A percentile compares a stretch with the other conserved stretches of the same genome.
Evolutionary conservation across 495 filamentous ascomycete genomes (phyloP).

Genomic region (Neurospora sp.): DNA sequence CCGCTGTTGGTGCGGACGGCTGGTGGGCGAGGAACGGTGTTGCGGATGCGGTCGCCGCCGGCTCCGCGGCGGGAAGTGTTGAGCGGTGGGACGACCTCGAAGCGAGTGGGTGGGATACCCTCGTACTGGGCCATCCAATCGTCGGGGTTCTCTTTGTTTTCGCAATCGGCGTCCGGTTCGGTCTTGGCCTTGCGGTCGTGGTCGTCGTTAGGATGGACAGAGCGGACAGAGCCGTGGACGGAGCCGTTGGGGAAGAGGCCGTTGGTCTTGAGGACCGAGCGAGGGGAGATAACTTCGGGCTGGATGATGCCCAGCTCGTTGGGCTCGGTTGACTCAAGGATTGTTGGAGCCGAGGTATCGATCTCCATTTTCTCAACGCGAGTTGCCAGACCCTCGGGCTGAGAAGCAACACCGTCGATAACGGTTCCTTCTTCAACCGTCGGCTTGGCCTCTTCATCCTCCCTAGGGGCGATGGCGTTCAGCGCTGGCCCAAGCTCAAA

Average conservation of each 20-base stretch:
- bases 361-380: constrained; percentile 11
- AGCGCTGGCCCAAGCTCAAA: constrained; percentile 76
- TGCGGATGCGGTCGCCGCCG: constrained; percentile 18
- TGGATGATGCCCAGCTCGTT: constrained; percentile 15
- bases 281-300: background rate
- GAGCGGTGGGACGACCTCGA: constrained; percentile 75
- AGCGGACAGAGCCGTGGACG: background rate
- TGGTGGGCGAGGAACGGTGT: constrained; percentile 22
- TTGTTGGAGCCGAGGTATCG: constrained; percentile 8
- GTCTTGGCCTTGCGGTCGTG: constrained; percentile 16
- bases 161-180: constrained; percentile 22
- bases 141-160: constrained; percentile 20
- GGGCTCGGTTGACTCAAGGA: constrained; percentile 36
- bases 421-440: constrained; percentile 19
- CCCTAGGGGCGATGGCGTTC: constrained; percentile 78
- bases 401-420: constrained; percentile 24
- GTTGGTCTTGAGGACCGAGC: constrained; percentile 7
- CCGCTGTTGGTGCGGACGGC: constrained; percentile 14
- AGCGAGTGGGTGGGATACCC: constrained; percentile 65
- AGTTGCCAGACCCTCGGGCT: constrained; percentile 7
- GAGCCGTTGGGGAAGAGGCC: constrained; percentile 12
- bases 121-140: constrained; percentile 32
- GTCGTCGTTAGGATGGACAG: constrained; percentile 13
- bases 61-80: constrained; percentile 22
- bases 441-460: constrained; percentile 51